A percentile compares a stretch with the other conserved stretches of the same genome.
These are phyloP conservation scores for Ambrosiella xylebori DNA, from an alignment of 2,329 filamentous ascomycete genomes.

Conservation along the genomic window DNA sequence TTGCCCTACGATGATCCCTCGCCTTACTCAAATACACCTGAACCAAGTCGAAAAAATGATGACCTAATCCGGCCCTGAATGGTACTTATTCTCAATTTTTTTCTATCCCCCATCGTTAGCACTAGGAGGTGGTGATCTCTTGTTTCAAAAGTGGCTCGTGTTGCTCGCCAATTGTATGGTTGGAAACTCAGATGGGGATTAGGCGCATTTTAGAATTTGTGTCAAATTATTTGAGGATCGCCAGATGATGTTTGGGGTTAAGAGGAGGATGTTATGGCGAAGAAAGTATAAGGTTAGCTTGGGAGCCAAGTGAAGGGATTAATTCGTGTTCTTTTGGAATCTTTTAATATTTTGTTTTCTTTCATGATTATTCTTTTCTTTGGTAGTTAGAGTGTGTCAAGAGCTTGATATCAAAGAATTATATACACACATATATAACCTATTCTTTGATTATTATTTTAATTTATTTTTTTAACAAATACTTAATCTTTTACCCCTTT, in stretches of 20 bases:
- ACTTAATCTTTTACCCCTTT: not conserved
- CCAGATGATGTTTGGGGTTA: not conserved
- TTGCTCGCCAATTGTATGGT: not conserved
- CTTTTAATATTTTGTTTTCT: not conserved
- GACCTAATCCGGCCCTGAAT: too few species aligned
- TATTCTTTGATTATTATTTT: not conserved
- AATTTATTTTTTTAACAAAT: not conserved
- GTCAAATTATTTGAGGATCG: not conserved
- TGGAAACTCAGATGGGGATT: not conserved
- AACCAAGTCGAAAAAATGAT: too few species aligned
- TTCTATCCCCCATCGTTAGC: not conserved
- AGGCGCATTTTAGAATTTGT: constrained; percentile 1
- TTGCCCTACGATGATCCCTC: too few species aligned
- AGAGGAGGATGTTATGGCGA: not conserved
- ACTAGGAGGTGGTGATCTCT: not conserved
- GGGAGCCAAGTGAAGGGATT: not conserved
- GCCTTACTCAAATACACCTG: too few species aligned
- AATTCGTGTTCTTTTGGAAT: not conserved
- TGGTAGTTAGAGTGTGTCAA: not conserved
- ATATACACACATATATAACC: not conserved
- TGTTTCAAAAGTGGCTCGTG: not conserved
- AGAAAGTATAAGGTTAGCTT: not conserved
- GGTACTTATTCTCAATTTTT: not conserved
- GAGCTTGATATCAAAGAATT: not conserved
- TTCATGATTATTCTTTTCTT: not conserved